Evolutionary conservation across 352 stramenopile species (phyloP), one percentile per base, ranked within the genome.

Genomic region (Phytophthora podocarpi): DNA sequence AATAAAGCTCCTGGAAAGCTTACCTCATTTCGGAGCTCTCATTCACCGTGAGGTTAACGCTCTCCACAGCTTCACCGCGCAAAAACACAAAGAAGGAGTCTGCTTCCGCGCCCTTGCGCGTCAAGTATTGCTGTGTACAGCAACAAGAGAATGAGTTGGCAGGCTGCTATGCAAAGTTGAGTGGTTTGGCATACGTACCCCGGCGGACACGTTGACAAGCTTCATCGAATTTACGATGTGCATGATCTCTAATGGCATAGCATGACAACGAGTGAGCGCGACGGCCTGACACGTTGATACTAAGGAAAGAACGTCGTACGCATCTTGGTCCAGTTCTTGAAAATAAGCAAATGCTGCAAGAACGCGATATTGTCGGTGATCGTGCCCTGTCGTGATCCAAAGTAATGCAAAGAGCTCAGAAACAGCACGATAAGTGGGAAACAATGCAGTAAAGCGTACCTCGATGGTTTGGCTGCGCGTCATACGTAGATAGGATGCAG

Each of bases 351-450:
- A 71, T 91, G 82, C 63, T 93, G 82, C 5, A 95, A 71, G 70
- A 93, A 95, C 13, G 80, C 70, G 16, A 95, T 95, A 57, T 91
- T 81, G 64, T 95, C 83, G 15, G 85, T 89, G 70, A 95, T 91
- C 32, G 85, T 89, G 42, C 85, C 85, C 70, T 85, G 37, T 1
- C 7, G 24, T 48, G 4, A 47, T 35, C n/a, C n/a, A n/a, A n/a
- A n/a, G n/a, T n/a, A n/a, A n/a, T n/a, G 2, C 28, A 50, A 46
- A 30, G 18, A 56, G 13, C 15, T 46, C 13, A 28, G 18, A 26
- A n/a, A n/a, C n/a, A n/a, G n/a, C n/a, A n/a, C n/a, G 18, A 24
- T 12, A 23, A 39, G 8, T 35, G 9, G 5, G 8, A 20, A 26
- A 18, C 18, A 21, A 21, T 23, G 49, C 3, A 32, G 1, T 42